Conservation (phyloP, 768 basidiomycete genomes). For the Amanita thiersii region DNA sequence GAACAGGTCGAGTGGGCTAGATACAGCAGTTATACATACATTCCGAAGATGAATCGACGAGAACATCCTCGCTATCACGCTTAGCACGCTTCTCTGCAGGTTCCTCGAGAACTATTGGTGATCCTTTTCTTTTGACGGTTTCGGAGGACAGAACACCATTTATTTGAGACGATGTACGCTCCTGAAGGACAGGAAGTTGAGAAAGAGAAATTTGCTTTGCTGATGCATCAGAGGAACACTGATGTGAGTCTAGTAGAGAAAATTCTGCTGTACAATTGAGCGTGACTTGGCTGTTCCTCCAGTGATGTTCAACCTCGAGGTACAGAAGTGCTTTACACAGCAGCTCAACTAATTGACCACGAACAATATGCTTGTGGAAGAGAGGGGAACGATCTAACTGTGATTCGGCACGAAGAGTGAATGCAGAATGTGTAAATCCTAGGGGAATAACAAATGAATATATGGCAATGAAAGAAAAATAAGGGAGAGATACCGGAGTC, state of each 20-base stretch:
- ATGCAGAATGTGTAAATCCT: constrained; percentile 82
- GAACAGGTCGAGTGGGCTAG: neutral
- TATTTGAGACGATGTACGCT: constrained; percentile 2
- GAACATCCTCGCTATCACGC: constrained; percentile 41
- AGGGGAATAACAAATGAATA: constrained; percentile 9
- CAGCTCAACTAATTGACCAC: constrained; percentile 76
- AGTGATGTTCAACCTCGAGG: constrained; percentile 77
- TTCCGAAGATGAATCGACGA: constrained; percentile 29
- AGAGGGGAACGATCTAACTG: constrained; percentile 63
- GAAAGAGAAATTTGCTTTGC: constrained; percentile 9
- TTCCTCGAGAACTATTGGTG: constrained; percentile 34
- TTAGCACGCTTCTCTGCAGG: constrained; percentile 60
- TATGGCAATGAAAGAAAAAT: neutral
- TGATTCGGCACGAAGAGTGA: constrained; percentile 68
- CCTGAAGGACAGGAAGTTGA: constrained; percentile 11
- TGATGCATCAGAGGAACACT: constrained; percentile 49
- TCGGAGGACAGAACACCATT: constrained; percentile 16
- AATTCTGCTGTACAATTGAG: constrained; percentile 63
- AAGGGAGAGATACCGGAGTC: constrained; percentile 60
- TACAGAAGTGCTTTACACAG: constrained; percentile 77
- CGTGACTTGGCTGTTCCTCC: constrained; percentile 54
- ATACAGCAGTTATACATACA: constrained; percentile 14
- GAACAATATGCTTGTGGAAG: constrained; percentile 65
- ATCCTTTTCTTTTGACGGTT: constrained; percentile 45
- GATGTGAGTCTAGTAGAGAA: constrained; percentile 67